Conservation (phyloP, 2,329 filamentous ascomycete species). For the Cercospora brassicicola region DNA sequence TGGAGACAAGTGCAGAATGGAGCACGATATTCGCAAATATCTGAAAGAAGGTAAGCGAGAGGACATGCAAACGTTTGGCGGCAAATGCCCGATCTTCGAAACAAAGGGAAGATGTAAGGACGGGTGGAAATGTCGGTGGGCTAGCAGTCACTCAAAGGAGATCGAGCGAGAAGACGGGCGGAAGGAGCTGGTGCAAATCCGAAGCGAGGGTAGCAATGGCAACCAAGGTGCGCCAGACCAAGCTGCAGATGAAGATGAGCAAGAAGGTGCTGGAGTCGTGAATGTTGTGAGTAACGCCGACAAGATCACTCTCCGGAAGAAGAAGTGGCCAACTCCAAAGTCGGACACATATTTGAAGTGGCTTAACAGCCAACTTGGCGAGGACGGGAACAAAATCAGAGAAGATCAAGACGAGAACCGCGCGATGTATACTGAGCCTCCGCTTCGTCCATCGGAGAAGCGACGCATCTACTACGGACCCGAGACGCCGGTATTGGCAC, state of each 20-base stretch:
- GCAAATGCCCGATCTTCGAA: constrained; percentile 80
- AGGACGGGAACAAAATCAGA: constrained; percentile 26
- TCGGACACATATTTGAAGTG: constrained; percentile 76
- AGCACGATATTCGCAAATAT: constrained; percentile 84
- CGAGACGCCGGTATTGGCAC: constrained; percentile 90
- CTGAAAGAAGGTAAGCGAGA: constrained; percentile 76
- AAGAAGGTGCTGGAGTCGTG: constrained; percentile 60
- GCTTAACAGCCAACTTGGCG: constrained; percentile 64
- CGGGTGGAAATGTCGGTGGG: constrained; percentile 94
- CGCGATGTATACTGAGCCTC: constrained; percentile 80
- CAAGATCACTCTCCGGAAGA: constrained; percentile 74
- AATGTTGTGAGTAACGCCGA: constrained; percentile 70
- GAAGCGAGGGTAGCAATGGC: constrained; percentile 45
- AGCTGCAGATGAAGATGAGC: constrained; percentile 40
- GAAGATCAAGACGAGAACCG: constrained; percentile 64
- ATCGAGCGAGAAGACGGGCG: constrained; percentile 73
- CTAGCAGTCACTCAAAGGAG: constrained; percentile 82
- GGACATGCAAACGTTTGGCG: constrained; percentile 73
- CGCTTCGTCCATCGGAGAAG: constrained; percentile 89
- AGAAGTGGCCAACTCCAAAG: constrained; percentile 67
- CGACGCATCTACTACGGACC: constrained; percentile 87
- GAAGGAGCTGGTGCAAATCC: constrained; percentile 74
- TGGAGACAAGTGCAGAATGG: constrained; percentile 76
- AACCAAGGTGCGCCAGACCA: constrained; percentile 1
- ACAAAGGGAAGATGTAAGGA: constrained; percentile 72